Conservation (phyloP, 169 alveolate genomes). For the Plasmodium gonderi region DNA sequence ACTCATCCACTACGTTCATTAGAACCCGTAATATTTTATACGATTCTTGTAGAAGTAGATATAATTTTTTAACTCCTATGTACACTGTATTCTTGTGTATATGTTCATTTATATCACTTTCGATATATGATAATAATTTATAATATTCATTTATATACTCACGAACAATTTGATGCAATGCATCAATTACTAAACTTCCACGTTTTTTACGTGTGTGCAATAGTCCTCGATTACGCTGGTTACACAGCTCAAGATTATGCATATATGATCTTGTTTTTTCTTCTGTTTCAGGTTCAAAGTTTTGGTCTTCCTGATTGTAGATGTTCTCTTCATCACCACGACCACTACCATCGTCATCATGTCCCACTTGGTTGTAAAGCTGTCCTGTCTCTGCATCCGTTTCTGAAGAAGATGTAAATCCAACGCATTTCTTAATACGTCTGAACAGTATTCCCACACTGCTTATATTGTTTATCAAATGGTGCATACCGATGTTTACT, state of each 20-base stretch:
- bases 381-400: background rate
- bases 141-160: slow-evolving; percentile 63
- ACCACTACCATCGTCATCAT: background rate
- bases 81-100: slow-evolving; percentile 64
- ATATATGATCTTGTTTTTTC: no score
- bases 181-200: slow-evolving; percentile 64
- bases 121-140: slow-evolving; percentile 44
- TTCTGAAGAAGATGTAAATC: background rate
- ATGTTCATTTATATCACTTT: slow-evolving; percentile 69
- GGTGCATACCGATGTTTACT: slow-evolving; percentile 55
- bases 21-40: slow-evolving; percentile 56
- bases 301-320: background rate
- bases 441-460: slow-evolving; percentile 27
- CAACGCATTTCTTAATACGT: background rate
- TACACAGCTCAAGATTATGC: no score
- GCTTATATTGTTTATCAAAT: slow-evolving; percentile 24
- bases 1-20: slow-evolving; percentile 59
- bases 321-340: background rate
- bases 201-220: no score
- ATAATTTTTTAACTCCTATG: slow-evolving; percentile 45
- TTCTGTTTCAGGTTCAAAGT: background rate
- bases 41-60: slow-evolving; percentile 36
- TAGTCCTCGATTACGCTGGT: no score
- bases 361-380: background rate
- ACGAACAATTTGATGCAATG: slow-evolving; percentile 41